Evolutionary conservation across 2,329 filamentous ascomycete genomes (phyloP), one percentile per base, ranked within the genome.

Genomic region (Sclerotinia sclerotiorum): DNA sequence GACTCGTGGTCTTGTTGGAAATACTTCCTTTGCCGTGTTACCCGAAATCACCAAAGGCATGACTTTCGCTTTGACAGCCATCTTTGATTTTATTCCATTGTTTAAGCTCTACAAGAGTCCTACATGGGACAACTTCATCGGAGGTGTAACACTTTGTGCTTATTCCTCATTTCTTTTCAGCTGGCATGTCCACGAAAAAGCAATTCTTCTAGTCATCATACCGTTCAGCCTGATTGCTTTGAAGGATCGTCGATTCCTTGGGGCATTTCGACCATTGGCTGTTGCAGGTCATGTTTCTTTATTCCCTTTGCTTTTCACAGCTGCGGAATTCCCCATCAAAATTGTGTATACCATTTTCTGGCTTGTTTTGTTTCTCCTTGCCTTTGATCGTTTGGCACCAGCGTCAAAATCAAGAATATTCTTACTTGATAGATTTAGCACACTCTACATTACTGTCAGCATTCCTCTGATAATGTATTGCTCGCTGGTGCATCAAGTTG

Each of bases 171-270:
- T 99, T 81, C 84, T 99, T 13, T 98, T 98, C 74, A 94, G 95
- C 68, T 99, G 94, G 93, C 95, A 99, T 77, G 95, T 99, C 11
- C 95, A 99, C 76, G 95, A 99, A 78, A 99, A 99, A 80, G 95
- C 95, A 1, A 91, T 99, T 68, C 85, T 99, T 29, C 86, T 98
- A 27, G 90, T 98, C 76, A 93, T 99, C 73, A 91, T 98, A 61
- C 95, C 95, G 0, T 98, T 98, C 82, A 96, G 92, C 74, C 85
- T 99, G 70, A 90, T 98, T 70, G 94, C 94, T 0, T 86, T 98
- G 64, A 91, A 90, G 78, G 94, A 98, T 78, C 88, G 95, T 64
- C 89, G 95, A 35, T 94, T 97, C 77, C 88, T 98, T 44, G 90
- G 93, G 69, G 94, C 94, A 1, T 99, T 98, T 81, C 87, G 93